Base-by-base conservation (phyloP, 495 filamentous ascomycete genomes). In the Entonaema liquescens region DNA sequence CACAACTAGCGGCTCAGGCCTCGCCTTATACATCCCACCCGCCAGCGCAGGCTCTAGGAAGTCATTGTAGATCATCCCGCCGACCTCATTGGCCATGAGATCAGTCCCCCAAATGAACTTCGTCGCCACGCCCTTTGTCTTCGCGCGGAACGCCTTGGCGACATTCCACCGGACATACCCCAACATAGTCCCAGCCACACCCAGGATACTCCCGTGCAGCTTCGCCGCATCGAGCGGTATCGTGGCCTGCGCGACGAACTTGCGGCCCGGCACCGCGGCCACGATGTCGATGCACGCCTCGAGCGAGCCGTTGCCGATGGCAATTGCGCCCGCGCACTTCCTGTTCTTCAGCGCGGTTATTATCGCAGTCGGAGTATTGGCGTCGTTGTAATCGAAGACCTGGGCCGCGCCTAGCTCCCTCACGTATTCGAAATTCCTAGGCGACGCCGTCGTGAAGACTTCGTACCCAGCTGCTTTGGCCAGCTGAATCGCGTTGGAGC, bases 401-500 rank as follows among this genome's bases (percentile, higher is more conserved):
- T 78, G 54, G 8, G 59, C 75, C 1, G 89, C 89, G 2, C 89
- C 88, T 0, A 89, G 79, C 0, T 40, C 62, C 63, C 80, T 83
- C 40, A 86, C 75, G 56, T 82, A 84, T 0, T 81, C 81, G 49
- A 84, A 82, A 71, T 90, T 90, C 59, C 79, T 81, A 0, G 79
- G 73, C 2, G 82, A 84, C 1, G 85, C 80, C 0, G 87, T 89
- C 0, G 85, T 77, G 54, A 89, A 75, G 4, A 91, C 89, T 17
- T 86, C 81, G 29, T 84, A 85, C 1, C 89, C 89, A 0, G 87
- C 81, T 0, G 85, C 83, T 0, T 76, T 75, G 4, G 86, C 88
- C 13, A 89, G 80, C 69, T 92, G 89, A 59, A 90, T 87, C 0
- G 86, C 86, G 64, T 84, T 83, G 72, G 79, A 80, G 15, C 89